Base-by-base conservation (phyloP, 2,329 filamentous ascomycete genomes). In the Penicillium capsulatum region DNA sequence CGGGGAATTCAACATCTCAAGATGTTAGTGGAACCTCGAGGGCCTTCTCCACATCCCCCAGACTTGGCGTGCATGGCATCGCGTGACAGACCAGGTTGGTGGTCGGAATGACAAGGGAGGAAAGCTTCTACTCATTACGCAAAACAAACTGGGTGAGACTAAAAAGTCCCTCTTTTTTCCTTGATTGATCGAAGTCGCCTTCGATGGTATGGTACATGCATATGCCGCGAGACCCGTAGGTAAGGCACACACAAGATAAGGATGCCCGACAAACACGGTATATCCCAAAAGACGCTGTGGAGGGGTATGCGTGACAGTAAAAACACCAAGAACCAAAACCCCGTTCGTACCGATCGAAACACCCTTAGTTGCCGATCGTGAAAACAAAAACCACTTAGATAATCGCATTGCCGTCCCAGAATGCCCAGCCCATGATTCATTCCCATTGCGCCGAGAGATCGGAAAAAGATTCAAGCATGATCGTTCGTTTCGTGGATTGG, bases 361-460 rank as follows among this genome's bases (percentile, higher is more conserved):
- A 55, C 48, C 49, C 48, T 41, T 42, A 36, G 34, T 43, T 53
- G 44, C 48, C 34, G 17, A 31, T 43, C 42, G 49, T 41, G 44
- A 40, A 49, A 47, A 47, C 41, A 46, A 46, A 45, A n/a, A n/a
- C n/a, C n/a, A n/a, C n/a, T n/a, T 39, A 45, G 44, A 38, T 46
- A 52, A n/a, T 48, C 51, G 38, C 33, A 47, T 52, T 45, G 50
- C 45, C 52, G 29, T 45, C 48, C 52, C 50, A 45, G 36, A 39
- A 48, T 48, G 46, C 47, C 43, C 41, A 38, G 40, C 42, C 50
- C 51, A 49, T 45, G 45, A 34, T 44, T 50, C 47, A 52, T 48
- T 48, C 45, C 50, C 51, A 53, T 54, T 57, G 49, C 52, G 52
- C 52, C 52, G 45, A 47, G 52, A 30, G 38, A 28, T n/a, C 26